These are phyloP conservation scores for Crithidia fasciculata DNA, from an alignment of 208 protist species.

Conservation along the genomic window DNA sequence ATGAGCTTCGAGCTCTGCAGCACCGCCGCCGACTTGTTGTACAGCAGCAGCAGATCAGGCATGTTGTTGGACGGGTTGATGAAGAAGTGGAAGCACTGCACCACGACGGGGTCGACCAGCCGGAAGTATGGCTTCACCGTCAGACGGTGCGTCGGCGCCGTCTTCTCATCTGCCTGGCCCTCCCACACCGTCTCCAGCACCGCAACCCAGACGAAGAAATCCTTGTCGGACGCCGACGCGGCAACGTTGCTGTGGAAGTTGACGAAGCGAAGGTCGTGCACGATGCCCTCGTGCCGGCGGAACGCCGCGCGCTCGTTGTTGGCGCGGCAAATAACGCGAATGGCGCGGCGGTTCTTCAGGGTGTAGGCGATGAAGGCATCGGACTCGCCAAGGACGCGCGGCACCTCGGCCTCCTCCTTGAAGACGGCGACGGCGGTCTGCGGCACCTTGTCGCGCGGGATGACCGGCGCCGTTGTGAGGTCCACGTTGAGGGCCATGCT, in stretches of 20 bases:
- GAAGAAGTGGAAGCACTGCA: constrained; percentile 82
- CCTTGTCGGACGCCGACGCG: constrained; percentile 60
- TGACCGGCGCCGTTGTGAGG: constrained; percentile 35
- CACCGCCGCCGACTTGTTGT: constrained; percentile 68
- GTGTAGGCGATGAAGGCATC: constrained; percentile 83
- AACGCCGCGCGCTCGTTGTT: constrained; percentile 68
- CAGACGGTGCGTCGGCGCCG: constrained; percentile 30
- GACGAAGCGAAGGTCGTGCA: constrained; percentile 79
- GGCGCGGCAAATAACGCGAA: constrained; percentile 69
- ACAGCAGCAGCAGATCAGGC: constrained; percentile 81
- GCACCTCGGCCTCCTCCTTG: constrained; percentile 51
- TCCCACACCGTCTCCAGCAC: constrained; percentile 31
- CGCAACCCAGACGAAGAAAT: constrained; percentile 87
- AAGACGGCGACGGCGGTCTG: constrained; percentile 68
- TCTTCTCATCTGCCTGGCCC: constrained; percentile 8
- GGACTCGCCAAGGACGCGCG: constrained; percentile 80
- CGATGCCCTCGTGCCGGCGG: constrained; percentile 52
- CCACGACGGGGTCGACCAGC: constrained; percentile 66
- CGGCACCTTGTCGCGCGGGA: constrained; percentile 36
- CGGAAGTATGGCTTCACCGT: constrained; percentile 79
- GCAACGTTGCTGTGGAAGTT: constrained; percentile 91
- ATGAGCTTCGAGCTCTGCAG: constrained; percentile 85
- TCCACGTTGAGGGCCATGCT: constrained; percentile 35
- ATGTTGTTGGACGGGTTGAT: constrained; percentile 69
- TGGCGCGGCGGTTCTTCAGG: constrained; percentile 69